Percentiles rank a stretch among this genome's conserved stretches.
These are phyloP conservation scores for Pythium brassicae DNA, from an alignment of 352 stramenopile genomes.

Conservation along the genomic window DNA sequence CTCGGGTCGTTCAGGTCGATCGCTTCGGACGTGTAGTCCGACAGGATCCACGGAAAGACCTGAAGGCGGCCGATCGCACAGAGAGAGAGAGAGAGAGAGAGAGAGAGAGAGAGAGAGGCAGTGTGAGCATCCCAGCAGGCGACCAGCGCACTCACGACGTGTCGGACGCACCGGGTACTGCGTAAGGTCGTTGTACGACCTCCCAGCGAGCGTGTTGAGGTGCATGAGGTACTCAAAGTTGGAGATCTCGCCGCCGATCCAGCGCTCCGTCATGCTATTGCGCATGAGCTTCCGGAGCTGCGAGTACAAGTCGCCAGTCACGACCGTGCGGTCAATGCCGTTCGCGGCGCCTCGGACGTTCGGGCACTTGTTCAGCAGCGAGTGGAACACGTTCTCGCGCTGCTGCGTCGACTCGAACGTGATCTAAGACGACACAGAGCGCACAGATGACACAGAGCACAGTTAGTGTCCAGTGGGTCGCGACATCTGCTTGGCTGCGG, in stretches of 20 bases:
- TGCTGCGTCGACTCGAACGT: conserved; percentile 61
- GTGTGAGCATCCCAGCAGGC: too few relatives aligned
- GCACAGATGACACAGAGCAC: too few relatives aligned
- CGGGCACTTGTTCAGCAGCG: conserved; percentile 62
- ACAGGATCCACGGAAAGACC: conserved; percentile 97
- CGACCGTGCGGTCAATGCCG: conserved; percentile 48
- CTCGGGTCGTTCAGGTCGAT: conserved; percentile 91
- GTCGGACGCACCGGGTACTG: conserved; percentile 90
- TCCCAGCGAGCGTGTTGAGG: conserved; percentile 94
- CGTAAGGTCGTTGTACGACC: conserved; percentile 97
- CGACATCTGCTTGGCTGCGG: too few relatives aligned
- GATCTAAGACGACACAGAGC: conserved; percentile 27
- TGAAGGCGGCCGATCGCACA: conserved; percentile 4
- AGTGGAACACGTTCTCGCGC: conserved; percentile 70
- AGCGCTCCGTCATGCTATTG: conserved; percentile 78
- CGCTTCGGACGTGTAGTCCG: conserved; percentile 92
- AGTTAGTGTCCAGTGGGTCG: too few relatives aligned
- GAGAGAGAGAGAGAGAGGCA: too few relatives aligned
- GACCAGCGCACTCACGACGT: too few relatives aligned
- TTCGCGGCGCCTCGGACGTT: conserved; percentile 64
- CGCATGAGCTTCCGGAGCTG: conserved; percentile 62
- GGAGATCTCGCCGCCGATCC: conserved; percentile 62
- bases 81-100: too few relatives aligned
- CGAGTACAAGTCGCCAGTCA: conserved; percentile 52
- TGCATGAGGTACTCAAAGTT: conserved; percentile 97